Base-by-base conservation (phyloP, 1,139 yeast species). In the Scheffersomyces illinoinensis region DNA sequence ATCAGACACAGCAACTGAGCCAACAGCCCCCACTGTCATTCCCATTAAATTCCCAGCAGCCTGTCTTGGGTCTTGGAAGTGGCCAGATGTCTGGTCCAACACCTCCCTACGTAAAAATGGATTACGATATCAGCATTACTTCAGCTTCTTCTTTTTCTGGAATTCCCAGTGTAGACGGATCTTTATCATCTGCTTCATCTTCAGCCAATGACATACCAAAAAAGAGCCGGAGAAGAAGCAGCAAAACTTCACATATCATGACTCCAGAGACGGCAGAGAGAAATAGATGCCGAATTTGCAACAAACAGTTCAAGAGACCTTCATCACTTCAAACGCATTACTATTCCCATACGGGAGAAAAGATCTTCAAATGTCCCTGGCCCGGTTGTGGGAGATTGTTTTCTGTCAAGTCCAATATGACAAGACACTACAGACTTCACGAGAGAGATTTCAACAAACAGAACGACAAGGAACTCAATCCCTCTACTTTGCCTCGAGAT, bases 331-430 rank as follows among this genome's bases (percentile, higher is more conserved):
- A 86, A 66, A 91, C 95, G 4, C 97, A 92, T 74, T 82, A 85
- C 74, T 88, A 90, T 70, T 87, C 92, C 2, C 97, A 92, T 70
- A 91, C 97, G 0, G 97, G 97, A 5, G 95, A 90, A 68, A 90
- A 90, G 71, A 91, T 95, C 26, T 90, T 84, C 74, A 76, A 75
- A 61, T 92, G 97, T 70, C 84, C 84, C 12, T 85, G 87, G 83
- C 77, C 76, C 0, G 83, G 83, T 26, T 92, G 97, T 73, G 88
- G 87, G 0, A 85, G 89, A 63, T 68, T 80, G n/a, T 92, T 92
- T 72, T 83, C 88, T 43, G 97, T 92, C 19, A 85, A 91, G 61
- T 87, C 93, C 43, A 92, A 92, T 71, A 85, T 92, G 87, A 82
- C 91, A 10, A 78, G 97, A 64, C 97, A 92, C 71, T 83, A 83